A percentile compares a stretch with the other conserved stretches of the same genome.
These are phyloP conservation scores for Neurospora sp. DNA, from an alignment of 495 filamentous ascomycete genomes.

Conservation along the genomic window DNA sequence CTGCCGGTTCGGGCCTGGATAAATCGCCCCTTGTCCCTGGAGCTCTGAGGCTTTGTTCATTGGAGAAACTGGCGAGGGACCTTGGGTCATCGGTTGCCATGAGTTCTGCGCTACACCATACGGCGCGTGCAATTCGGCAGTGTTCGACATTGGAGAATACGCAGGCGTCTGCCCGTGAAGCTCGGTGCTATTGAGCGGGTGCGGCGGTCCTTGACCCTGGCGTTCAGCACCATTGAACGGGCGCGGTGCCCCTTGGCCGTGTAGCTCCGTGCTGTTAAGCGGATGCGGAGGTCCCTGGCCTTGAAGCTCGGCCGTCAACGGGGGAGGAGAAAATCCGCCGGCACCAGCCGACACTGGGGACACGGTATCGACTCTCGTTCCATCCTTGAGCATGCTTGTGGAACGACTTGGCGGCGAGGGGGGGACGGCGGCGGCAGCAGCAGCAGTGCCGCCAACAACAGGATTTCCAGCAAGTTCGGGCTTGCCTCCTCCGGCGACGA, in stretches of 20 bases:
- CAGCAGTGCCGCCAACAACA: background rate
- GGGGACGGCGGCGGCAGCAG: conserved; percentile 6
- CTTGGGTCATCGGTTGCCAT: background rate
- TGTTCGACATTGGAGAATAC: conserved; percentile 10
- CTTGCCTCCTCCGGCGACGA: conserved; percentile 15
- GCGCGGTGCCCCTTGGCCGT: conserved; percentile 8
- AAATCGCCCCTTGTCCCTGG: conserved; percentile 13
- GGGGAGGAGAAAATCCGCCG: conserved; percentile 12
- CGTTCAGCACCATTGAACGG: background rate
- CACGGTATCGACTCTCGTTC: conserved; percentile 19
- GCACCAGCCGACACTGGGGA: conserved; percentile 29
- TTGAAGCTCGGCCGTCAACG: conserved; percentile 23
- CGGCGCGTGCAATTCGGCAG: conserved; percentile 10
- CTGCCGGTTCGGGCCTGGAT: conserved; percentile 1
- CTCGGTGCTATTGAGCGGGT: conserved; percentile 8
- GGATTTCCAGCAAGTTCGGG: conserved; percentile 25
- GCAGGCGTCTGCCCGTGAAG: conserved; percentile 8
- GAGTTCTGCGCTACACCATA: background rate
- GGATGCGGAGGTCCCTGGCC: conserved; percentile 15
- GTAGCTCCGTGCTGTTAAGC: conserved; percentile 20
- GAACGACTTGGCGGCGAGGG: conserved; percentile 19
- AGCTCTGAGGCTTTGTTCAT: conserved; percentile 5
- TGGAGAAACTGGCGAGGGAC: background rate
- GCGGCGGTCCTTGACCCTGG: conserved; percentile 1
- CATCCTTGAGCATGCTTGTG: conserved; percentile 19